Conservation (phyloP, 306 rosid species). For the Macrotyloma uniflorum region DNA sequence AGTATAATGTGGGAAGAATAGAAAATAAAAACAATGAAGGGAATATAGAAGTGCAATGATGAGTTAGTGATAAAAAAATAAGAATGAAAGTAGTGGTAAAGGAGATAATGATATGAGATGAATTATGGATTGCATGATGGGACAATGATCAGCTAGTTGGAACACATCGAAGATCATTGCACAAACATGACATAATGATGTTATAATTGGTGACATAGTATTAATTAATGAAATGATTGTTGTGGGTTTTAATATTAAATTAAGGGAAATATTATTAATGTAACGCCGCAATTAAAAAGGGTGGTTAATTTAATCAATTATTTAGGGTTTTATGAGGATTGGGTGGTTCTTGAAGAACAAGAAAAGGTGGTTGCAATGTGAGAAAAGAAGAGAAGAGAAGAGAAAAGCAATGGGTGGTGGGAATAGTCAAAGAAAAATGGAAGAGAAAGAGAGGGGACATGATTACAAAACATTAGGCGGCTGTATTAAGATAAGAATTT, state of each 20-base stretch:
- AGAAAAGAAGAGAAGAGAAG: too few species aligned
- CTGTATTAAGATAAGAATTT: neutral
- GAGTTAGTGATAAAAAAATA: constrained; percentile 16
- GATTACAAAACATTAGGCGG: neutral
- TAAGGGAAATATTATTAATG: neutral
- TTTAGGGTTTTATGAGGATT: too few species aligned
- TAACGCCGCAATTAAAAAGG: neutral
- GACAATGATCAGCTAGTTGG: constrained; percentile 9
- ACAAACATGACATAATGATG: constrained; percentile 3
- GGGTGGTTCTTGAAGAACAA: too few species aligned
- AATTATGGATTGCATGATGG: constrained; percentile 22
- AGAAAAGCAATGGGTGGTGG: neutral
- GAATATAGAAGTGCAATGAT: neutral
- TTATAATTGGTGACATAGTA: neutral
- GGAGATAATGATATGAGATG: neutral
- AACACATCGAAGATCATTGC: neutral
- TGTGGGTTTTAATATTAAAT: neutral
- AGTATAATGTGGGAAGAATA: neutral
- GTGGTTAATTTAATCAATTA: neutral
- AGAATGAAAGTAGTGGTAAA: neutral
- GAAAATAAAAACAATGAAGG: neutral
- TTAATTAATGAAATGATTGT: neutral
- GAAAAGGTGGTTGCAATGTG: neutral
- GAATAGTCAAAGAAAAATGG: neutral
- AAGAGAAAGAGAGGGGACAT: neutral